Evolutionary conservation across 2,329 filamentous ascomycete genomes (phyloP), one percentile per base, ranked within the genome.

Genomic region (Arthrinium puccinioides): DNA sequence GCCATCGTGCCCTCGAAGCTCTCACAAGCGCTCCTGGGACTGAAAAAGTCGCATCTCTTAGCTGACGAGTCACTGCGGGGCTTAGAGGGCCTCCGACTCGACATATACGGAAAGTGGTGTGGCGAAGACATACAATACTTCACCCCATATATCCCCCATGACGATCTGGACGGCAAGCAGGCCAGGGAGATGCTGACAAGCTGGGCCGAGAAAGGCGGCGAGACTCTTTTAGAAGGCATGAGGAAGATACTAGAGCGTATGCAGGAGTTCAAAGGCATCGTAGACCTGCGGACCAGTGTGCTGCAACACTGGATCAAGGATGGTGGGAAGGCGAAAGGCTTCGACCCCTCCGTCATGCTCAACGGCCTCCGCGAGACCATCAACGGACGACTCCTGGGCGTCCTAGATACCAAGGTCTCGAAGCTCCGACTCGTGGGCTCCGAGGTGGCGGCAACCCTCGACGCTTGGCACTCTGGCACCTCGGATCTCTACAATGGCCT

Each of bases 61-160:
- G 76, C 77, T n/a, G 85, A 94, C 54, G 60, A 71, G 2, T 70
- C 79, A 2, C 65, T 96, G 14, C 71, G 73, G 37, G 61, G 65
- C 1, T 59, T 92, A 2, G 77, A 85, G 45, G 82, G 82, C 13
- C 63, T 95, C 10, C 76, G 84, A 24, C 64, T 96, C 19, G 87
- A 95, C 52, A 63, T 92, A 9, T 79, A 87, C 51, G 78, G 82
- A 45, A 72, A 73, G 15, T 94, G 88, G 84, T 84, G 92, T 44
- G 74, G 84, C 14, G 79, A 88, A 7, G 87, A 94, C 42, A 84
- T 95, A 28, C 77, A 76, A 32, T 84, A 83, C 46, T 96, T 94
- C 54, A 90, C 81, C 1, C 89, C 89, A 0, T 95, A 87, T 64
- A 84, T 94, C 24, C 79, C 85, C 21, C 81, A 94, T 49, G 86